A percentile compares a stretch with the other conserved stretches of the same genome.
Evolutionary conservation across 2,329 filamentous ascomycete genomes (phyloP).

Genomic region (Hypoxylon sp.): DNA sequence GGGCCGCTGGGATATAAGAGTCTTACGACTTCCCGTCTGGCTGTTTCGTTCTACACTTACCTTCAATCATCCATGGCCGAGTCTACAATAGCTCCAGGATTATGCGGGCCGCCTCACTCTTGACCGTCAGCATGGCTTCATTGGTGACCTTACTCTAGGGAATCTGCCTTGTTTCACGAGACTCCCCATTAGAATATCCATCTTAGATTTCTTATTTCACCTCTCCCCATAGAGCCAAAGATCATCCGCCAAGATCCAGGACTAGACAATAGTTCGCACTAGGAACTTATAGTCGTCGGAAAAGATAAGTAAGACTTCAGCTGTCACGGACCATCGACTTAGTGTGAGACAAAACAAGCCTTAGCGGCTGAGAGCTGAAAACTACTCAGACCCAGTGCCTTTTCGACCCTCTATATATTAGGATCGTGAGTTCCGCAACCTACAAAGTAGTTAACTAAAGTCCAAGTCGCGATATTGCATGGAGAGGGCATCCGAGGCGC

Average conservation of each 20-base stretch:
- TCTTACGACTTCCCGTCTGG: conserved; percentile 7
- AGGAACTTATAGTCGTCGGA: conserved; percentile 15
- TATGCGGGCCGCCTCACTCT: not conserved
- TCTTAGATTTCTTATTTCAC: conserved; percentile 15
- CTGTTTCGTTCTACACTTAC: conserved; percentile 1
- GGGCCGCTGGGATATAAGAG: conserved; percentile 22
- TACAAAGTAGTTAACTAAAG: conserved; percentile 14
- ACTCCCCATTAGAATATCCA: conserved; percentile 5
- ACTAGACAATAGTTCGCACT: conserved; percentile 27
- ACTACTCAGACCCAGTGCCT: conserved; percentile 12
- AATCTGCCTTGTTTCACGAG: not conserved
- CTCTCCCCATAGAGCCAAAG: conserved; percentile 10
- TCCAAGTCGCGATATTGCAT: conserved; percentile 8
- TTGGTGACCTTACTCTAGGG: not conserved
- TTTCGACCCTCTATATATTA: conserved; percentile 29
- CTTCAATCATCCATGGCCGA: not conserved
- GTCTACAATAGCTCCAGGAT: not conserved
- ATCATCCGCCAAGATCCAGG: conserved; percentile 22
- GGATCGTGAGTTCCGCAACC: conserved; percentile 18
- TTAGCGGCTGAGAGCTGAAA: conserved; percentile 42
- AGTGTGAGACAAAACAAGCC: conserved; percentile 30
- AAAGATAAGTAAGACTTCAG: conserved; percentile 28
- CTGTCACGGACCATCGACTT: conserved; percentile 23
- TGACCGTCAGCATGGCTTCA: not conserved
- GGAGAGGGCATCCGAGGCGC: not conserved